Evolutionary conservation across 495 filamentous ascomycete genomes (phyloP).

Genomic region (Melanomma pulvis-pyrius): DNA sequence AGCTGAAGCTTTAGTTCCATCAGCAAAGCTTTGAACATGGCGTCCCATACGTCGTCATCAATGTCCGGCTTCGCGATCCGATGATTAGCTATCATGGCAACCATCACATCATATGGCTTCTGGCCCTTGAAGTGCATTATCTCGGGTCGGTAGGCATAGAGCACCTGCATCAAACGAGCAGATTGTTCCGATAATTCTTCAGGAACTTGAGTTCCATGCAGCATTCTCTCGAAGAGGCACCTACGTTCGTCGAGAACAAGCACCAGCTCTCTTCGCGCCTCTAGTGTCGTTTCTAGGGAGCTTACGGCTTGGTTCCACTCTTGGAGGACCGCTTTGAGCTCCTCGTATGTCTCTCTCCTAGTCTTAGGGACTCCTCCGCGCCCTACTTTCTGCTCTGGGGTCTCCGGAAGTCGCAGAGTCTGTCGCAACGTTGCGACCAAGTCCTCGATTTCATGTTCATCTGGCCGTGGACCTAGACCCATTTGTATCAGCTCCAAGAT

Average conservation of each 20-base stretch:
- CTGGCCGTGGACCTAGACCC: not conserved
- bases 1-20: not conserved
- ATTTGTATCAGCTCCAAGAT: not conserved
- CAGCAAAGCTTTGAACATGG: not conserved
- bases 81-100: constrained; percentile 5
- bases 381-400: not conserved
- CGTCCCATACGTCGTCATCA: not conserved
- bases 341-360: not conserved
- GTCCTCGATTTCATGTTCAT: not conserved
- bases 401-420: not conserved
- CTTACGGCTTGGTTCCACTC: not conserved
- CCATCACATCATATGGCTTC: not conserved
- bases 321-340: not conserved
- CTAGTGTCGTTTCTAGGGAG: not conserved
- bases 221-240: not conserved
- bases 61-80: constrained; percentile 7
- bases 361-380: not conserved
- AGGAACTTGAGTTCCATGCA: not conserved
- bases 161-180: not conserved
- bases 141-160: constrained; percentile 17
- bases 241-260: not conserved
- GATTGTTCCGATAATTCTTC: not conserved
- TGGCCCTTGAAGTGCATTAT: not conserved
- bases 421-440: too few species aligned
- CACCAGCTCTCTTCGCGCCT: not conserved